A percentile compares a stretch with the other conserved stretches of the same genome.
phyloP scores from a whole-genome alignment of 2,329 filamentous ascomycete genomes.

The Cordyceps cicadae region DNA sequence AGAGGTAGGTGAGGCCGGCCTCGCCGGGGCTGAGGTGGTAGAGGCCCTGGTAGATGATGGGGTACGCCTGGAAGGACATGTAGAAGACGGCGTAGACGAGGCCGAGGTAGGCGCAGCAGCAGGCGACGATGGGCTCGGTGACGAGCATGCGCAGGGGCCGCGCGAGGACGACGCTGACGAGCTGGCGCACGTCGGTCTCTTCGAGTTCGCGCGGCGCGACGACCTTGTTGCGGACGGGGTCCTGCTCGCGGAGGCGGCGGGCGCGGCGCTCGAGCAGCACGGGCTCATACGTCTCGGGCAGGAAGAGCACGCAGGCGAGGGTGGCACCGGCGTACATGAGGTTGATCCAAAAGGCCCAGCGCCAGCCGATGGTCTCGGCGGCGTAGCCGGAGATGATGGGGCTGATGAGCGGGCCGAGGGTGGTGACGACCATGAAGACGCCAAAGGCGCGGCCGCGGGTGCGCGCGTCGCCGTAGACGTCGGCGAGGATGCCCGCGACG shows the following conservation, averaged over 20 bases:
- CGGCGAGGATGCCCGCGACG: conserved; percentile 56
- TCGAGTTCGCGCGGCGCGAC: conserved; percentile 58
- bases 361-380: conserved; percentile 51
- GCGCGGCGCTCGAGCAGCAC: conserved; percentile 51
- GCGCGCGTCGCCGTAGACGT: conserved; percentile 47
- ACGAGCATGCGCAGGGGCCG: conserved; percentile 64
- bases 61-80: conserved; percentile 72
- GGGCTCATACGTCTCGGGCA: conserved; percentile 58
- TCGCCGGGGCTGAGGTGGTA: conserved; percentile 58
- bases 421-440: conserved; percentile 57
- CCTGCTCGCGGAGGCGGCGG: conserved; percentile 44
- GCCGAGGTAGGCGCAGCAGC: conserved; percentile 61
- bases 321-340: conserved; percentile 59
- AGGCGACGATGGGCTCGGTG: conserved; percentile 65
- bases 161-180: conserved; percentile 61
- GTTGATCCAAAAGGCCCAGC: conserved; percentile 63
- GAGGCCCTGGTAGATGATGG: conserved; percentile 55
- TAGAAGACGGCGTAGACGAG: conserved; percentile 59
- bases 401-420: conserved; percentile 57
- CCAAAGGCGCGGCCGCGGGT: conserved; percentile 53
- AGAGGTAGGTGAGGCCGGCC: conserved; percentile 59
- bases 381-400: conserved; percentile 59
- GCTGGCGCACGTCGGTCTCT: conserved; percentile 45
- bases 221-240: conserved; percentile 39
- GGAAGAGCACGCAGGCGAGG: conserved; percentile 49